Evolutionary conservation across 192 early-diverging fungal species (phyloP), one percentile per base, ranked within the genome.

Genomic region (Coemansia sp.): DNA sequence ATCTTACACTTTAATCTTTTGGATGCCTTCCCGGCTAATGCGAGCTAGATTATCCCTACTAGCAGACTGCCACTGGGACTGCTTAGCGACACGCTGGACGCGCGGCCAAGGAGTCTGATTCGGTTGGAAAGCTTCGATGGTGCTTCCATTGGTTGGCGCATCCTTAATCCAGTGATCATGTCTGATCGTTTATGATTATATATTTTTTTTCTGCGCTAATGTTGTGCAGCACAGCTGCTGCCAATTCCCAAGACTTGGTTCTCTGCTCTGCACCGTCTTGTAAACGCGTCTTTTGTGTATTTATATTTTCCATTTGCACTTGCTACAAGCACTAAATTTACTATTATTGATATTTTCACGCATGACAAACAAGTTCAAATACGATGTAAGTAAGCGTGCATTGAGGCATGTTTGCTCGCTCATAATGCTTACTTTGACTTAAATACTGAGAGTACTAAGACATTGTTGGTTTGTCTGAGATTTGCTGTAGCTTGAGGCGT

Each of bases 291-390:
- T n/a, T 21, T 63, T 25, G 50, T 25, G 42, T 24, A 23, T 63
- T 63, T 63, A 24, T 51, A n/a, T 21, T 23, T 14, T 27, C 46
- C 29, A 31, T 63, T 29, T 63, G 33, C 33, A 36, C 33, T 36
- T 36, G 23, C 30, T 53, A 42, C 27, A 33, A n/a, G 22, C 32
- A 25, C 4, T 29, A 27, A 21, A 56, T 33, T 53, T 39, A 10
- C 8, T 60, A 22, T 67, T 36, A 36, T 36, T 36, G 33, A 5
- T 5, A 14, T 8, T 5, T 5, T 0, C n/a, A 7, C 29, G n/a
- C 21, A 71, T 77, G 75, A 63, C 78, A 2, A 75, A 63, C 59
- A 72, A 75, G 51, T 75, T 81, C 30, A 81, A 81, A 64, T 81
- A 81, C 70, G 56, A 72, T 53, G 75, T 78, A 72, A 66, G 75